Percentiles rank a stretch among this genome's conserved stretches.
Evolutionary conservation across 2,329 filamentous ascomycete species (phyloP).

Genomic region (Claviceps humidiphila): DNA sequence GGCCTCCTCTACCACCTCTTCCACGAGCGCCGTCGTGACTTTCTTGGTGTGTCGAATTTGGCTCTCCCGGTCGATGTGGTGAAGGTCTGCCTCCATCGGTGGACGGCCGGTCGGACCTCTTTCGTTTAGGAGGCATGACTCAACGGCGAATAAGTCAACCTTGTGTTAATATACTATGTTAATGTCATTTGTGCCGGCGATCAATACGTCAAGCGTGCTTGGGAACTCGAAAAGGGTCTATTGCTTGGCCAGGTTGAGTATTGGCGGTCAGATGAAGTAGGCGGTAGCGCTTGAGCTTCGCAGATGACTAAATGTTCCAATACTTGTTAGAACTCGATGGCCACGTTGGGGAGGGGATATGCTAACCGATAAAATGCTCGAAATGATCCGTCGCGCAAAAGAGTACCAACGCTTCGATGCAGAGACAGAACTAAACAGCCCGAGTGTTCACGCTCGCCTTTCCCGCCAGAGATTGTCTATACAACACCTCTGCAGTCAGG

Average conservation of each 20-base stretch:
- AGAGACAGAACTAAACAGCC: not conserved
- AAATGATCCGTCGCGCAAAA: not conserved
- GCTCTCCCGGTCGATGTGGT: slow-evolving; percentile 48
- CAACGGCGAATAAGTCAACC: slow-evolving; percentile 9
- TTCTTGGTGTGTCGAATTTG: slow-evolving; percentile 43
- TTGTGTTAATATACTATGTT: slow-evolving; percentile 10
- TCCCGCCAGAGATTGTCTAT: not conserved
- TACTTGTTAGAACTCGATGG: not conserved
- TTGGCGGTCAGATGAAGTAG: not conserved
- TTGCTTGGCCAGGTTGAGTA: not conserved
- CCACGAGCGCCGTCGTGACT: slow-evolving; percentile 36
- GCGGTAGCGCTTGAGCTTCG: not conserved
- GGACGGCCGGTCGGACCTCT: slow-evolving; percentile 39
- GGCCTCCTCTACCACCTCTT: slow-evolving; percentile 27
- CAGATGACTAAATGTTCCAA: not conserved
- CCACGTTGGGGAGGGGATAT: not conserved
- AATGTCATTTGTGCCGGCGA: slow-evolving; percentile 20
- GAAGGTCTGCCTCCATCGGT: slow-evolving; percentile 41
- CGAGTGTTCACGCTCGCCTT: not conserved
- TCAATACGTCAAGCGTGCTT: not conserved
- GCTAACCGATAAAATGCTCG: not conserved
- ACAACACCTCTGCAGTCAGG: not conserved
- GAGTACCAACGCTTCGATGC: not conserved
- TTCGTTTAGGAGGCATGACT: slow-evolving; percentile 46
- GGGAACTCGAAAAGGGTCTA: not conserved